Conservation (phyloP, 1,284 basidiomycete genomes). For the Bjerkandera adusta region DNA sequence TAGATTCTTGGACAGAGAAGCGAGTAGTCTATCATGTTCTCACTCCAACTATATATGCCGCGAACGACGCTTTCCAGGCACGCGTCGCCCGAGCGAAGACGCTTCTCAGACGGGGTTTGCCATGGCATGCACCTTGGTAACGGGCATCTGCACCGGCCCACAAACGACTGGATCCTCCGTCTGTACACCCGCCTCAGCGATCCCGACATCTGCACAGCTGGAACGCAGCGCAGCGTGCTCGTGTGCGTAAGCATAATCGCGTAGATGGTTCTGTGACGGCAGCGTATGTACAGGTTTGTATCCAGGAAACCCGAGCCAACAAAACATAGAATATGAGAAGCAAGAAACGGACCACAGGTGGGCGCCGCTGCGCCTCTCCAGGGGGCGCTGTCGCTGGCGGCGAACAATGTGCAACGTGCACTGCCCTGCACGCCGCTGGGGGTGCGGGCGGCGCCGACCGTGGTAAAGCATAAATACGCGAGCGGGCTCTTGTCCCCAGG, state of each 20-base stretch:
- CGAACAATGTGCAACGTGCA: too few relatives aligned
- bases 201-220: not conserved
- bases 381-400: too few relatives aligned
- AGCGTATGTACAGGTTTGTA: too few relatives aligned
- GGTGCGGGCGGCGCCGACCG: too few relatives aligned
- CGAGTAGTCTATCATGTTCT: slow-evolving; percentile 8
- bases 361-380: too few relatives aligned
- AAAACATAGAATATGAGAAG: too few relatives aligned
- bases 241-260: too few relatives aligned
- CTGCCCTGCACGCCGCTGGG: too few relatives aligned
- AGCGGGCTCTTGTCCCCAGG: not conserved
- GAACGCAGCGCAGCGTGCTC: not conserved
- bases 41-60: not conserved
- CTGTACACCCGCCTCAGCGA: not conserved
- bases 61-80: slow-evolving; percentile 3
- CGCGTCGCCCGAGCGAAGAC: not conserved
- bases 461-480: not conserved
- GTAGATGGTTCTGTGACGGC: too few relatives aligned
- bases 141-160: not conserved
- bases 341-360: too few relatives aligned
- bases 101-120: not conserved
- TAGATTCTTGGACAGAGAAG: slow-evolving; percentile 3
- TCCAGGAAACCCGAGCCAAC: not conserved
- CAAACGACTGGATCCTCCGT: too few relatives aligned
- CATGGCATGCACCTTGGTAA: slow-evolving; percentile 6